Evolutionary conservation across 1,284 basidiomycete species (phyloP), one percentile per base, ranked within the genome.

Genomic region (Leucoagaricus sp.): DNA sequence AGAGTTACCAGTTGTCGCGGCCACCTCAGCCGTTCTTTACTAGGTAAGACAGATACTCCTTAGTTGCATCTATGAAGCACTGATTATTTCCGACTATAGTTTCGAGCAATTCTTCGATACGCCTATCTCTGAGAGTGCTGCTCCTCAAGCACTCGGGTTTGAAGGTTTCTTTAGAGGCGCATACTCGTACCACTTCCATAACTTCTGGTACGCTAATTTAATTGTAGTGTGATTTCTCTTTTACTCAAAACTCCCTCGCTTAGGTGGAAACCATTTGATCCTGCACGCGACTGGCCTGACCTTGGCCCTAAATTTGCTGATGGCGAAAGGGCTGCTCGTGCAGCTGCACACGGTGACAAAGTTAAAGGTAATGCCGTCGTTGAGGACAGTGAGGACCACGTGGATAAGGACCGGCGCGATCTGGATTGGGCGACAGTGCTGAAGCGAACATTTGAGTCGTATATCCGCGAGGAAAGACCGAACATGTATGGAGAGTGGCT

Each of bases 191-290:
- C 91, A 94, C 69, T 94, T 87, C 72, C 91, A 93, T 67, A 93
- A 93, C 67, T 91, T 84, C 68, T 91, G 90, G 89, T 87, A 56
- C 60, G 77, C 53, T 29, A 17, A 5, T 50, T 50, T 57, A 9
- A 9, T 21, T 6, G 7, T 45, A 15, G 17, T 42, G 12, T 33
- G 42, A 12, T 26, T 15, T 41, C 38, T 25, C 36, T 29, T 36
- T n/a, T n/a, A n/a, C n/a, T n/a, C n/a, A n/a, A n/a, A n/a, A n/a
- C n/a, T n/a, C n/a, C n/a, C n/a, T n/a, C n/a, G n/a, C n/a, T n/a
- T 58, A 95, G 93, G 93, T 96, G 95, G 94, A 86, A 91, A 59
- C 91, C 94, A 2, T 96, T 97, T 64, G 95, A 98, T 70, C 81
- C 89, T 1, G 74, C 83, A 7, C 86, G 94, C 17, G 94, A 96